A percentile compares a stretch with the other conserved stretches of the same genome.
These are phyloP conservation scores for Leptographium galeiforme DNA, from an alignment of 2,329 filamentous ascomycete genomes.

Conservation along the genomic window DNA sequence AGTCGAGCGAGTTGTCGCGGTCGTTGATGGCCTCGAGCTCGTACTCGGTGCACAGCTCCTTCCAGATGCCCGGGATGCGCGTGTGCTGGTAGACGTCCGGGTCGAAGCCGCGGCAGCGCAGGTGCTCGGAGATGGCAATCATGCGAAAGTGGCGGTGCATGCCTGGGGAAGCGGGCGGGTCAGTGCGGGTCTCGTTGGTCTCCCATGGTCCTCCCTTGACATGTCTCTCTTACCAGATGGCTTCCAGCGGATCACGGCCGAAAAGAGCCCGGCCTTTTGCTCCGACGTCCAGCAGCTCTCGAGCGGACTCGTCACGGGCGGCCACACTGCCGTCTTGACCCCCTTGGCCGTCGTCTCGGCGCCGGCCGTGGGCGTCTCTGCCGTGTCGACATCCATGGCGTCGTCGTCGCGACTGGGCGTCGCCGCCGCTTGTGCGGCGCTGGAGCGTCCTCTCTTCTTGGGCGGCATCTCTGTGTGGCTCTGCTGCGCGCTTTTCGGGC, in stretches of 20 bases:
- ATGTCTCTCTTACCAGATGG: slow-evolving; percentile 53
- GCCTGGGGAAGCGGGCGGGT: slow-evolving; percentile 29
- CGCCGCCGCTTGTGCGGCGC: slow-evolving; percentile 22
- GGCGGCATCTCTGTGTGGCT: slow-evolving; percentile 33
- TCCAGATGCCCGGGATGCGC: slow-evolving; percentile 82
- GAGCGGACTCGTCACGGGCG: slow-evolving; percentile 24
- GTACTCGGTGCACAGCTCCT: slow-evolving; percentile 71
- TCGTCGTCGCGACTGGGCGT: slow-evolving; percentile 41
- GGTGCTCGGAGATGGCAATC: slow-evolving; percentile 68
- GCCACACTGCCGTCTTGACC: slow-evolving; percentile 10
- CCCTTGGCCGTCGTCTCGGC: slow-evolving; percentile 22
- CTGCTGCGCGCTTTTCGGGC: neutral
- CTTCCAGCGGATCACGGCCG: slow-evolving; percentile 87
- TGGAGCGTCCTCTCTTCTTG: slow-evolving; percentile 53
- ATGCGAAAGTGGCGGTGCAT: slow-evolving; percentile 93
- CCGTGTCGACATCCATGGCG: slow-evolving; percentile 46
- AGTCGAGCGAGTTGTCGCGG: slow-evolving; percentile 20
- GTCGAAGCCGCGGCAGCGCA: slow-evolving; percentile 69
- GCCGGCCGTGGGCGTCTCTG: slow-evolving; percentile 31
- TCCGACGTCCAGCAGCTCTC: slow-evolving; percentile 85
- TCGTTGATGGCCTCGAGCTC: slow-evolving; percentile 73
- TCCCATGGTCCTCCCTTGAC: neutral
- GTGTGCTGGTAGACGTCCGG: slow-evolving; percentile 62
- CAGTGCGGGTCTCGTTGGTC: neutral
- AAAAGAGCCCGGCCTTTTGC: slow-evolving; percentile 84